Evolutionary conservation across 2,329 filamentous ascomycete genomes (phyloP), one percentile per base, ranked within the genome.

Genomic region (Aureobasidium uvarum): DNA sequence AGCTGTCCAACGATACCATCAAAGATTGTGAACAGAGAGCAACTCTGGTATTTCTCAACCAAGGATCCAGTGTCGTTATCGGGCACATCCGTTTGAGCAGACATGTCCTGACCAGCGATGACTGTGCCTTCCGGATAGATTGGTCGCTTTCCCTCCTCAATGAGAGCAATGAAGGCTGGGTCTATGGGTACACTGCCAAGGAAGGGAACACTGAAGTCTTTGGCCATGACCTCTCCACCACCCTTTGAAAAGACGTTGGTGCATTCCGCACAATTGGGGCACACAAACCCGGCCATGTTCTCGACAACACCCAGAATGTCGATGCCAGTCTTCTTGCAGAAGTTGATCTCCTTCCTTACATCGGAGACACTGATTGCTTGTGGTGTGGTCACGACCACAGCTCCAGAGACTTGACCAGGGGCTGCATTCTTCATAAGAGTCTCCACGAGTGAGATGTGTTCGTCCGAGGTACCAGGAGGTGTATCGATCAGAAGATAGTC

Each of bases 401-500:
- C 94, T 10, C 94, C 95, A 0, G 89, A 85, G 2, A 97, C 84
- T 70, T 92, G 89, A 0, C 86, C 86, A 0, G 86, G 83, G 3
- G 79, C 72, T 11, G 74, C 71, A 13, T 72, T 67, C 66, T 77
- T 74, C 7, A 77, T 68, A 46, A 78, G 67, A 0, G 76, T 95
- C 76, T 98, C 94, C 6, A 92, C 92, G 0, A 97, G 86, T 0
- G 92, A 95, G 56, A 99, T 98, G 75, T 98, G 95, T 78, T 99
- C 95, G 77, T 99, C 95, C 67, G 90, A 95, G 2, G 95, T 99
- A 2, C 95, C 95, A 0, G 95, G 95, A 14, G 95, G 95, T 3
- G 95, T 99, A 77, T 99, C 95, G 73, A 99, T 91, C 66, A 99
- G 85, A 0, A 99, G 83, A 74, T 91, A 98, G 75, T 98, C 94